Conservation (phyloP, 192 early-diverging fungal species). For the Lobulomyces angularis region DNA sequence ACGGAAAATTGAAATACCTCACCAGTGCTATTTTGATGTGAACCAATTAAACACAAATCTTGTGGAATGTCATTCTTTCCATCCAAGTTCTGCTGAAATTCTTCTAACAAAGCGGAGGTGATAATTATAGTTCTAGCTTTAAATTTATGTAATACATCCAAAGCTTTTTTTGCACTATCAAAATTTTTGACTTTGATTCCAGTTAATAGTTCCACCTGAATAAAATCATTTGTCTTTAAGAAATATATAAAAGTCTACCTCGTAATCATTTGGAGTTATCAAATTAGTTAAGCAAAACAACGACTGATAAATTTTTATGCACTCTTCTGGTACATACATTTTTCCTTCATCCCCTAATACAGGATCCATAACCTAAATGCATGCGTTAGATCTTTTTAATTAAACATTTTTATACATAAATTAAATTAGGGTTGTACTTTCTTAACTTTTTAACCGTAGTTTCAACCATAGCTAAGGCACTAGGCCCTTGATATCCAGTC, state of each 20-base stretch:
- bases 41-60: slow-evolving; percentile 31
- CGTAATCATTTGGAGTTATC: slow-evolving; percentile 85
- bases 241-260: slow-evolving; percentile 49
- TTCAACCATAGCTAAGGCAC: slow-evolving; percentile 2
- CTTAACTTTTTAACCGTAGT: slow-evolving; percentile 24
- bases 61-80: slow-evolving; percentile 6
- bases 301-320: slow-evolving; percentile 64
- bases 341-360: slow-evolving; percentile 81
- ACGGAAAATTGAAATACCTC: slow-evolving; percentile 39
- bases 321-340: slow-evolving; percentile 68
- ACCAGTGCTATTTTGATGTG: slow-evolving; percentile 15
- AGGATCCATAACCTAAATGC: slow-evolving; percentile 59
- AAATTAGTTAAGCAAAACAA: slow-evolving; percentile 58
- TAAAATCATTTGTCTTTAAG: slow-evolving; percentile 6
- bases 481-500: too few relatives aligned
- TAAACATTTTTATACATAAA: slow-evolving; percentile 26
- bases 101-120: slow-evolving; percentile 48
- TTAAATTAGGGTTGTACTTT: slow-evolving; percentile 27
- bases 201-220: slow-evolving; percentile 31
- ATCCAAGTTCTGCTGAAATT: too few relatives aligned
- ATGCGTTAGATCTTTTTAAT: neutral
- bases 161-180: slow-evolving; percentile 36
- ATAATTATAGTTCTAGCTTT: slow-evolving; percentile 64
- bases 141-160: slow-evolving; percentile 49
- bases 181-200: slow-evolving; percentile 36